These are phyloP conservation scores for Arabidopsis hybrid DNA, from an alignment of 441 rosid genomes.

Conservation along the genomic window DNA sequence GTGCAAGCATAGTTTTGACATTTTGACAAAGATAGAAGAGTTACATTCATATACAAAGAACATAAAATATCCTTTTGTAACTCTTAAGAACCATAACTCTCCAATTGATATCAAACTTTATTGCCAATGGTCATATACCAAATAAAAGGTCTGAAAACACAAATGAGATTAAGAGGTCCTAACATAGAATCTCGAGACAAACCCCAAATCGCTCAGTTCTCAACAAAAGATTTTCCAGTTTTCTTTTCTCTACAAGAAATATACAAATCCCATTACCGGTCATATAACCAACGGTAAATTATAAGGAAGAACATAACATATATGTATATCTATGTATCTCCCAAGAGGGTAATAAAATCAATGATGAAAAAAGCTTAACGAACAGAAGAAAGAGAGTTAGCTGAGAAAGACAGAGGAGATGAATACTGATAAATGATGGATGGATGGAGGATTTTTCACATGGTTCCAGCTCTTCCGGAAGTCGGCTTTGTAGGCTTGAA, in stretches of 20 bases:
- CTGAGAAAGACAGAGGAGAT: conserved; percentile 25
- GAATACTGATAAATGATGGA: conserved; percentile 29
- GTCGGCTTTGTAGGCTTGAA: conserved; percentile 72
- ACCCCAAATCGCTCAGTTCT: conserved; percentile 23
- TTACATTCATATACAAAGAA: not conserved
- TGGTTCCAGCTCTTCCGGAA: conserved; percentile 81
- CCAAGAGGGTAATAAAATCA: conserved; percentile 35
- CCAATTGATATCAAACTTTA: not conserved
- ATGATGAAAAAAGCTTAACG: conserved; percentile 32
- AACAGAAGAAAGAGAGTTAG: conserved; percentile 41
- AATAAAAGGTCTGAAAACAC: conserved; percentile 14
- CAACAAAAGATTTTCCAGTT: conserved; percentile 42
- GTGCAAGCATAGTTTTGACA: not conserved
- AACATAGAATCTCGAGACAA: conserved; percentile 32
- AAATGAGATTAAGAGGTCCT: conserved; percentile 21
- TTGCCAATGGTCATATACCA: conserved; percentile 22
- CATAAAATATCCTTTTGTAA: not conserved
- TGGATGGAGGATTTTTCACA: conserved; percentile 53
- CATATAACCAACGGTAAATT: conserved; percentile 38
- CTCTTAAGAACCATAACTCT: not conserved
- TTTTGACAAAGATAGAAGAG: not conserved
- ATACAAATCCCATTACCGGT: conserved; percentile 40
- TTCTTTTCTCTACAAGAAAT: conserved; percentile 44
- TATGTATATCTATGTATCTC: conserved; percentile 34
- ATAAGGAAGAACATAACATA: conserved; percentile 34